phyloP scores from a whole-genome alignment of 306 rosid species.

The Datisca glomerata region DNA sequence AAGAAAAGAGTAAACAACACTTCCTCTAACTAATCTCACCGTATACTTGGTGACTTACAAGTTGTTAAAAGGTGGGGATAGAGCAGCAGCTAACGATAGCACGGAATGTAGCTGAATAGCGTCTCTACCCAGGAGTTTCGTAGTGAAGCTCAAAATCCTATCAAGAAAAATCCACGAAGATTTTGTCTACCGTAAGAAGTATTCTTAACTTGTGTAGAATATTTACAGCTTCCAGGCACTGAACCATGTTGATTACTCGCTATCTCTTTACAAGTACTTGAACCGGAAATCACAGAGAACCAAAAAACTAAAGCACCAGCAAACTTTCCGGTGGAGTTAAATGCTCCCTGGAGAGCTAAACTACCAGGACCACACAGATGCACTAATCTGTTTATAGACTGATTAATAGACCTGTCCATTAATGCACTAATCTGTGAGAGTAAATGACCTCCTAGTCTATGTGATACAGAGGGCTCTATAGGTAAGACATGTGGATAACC shows the following conservation, averaged over 20 bases:
- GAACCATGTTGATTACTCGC: slow-evolving; percentile 28
- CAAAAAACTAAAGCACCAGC: slow-evolving; percentile 48
- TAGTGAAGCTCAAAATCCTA: slow-evolving; percentile 36
- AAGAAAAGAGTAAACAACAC: background rate
- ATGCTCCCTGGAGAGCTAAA: slow-evolving; percentile 50
- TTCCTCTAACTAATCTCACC: slow-evolving; percentile 8
- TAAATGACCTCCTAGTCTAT: slow-evolving; percentile 27
- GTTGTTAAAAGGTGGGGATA: slow-evolving; percentile 68
- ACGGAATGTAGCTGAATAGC: slow-evolving; percentile 41
- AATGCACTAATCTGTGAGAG: slow-evolving; percentile 41
- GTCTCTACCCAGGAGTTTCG: slow-evolving; percentile 41
- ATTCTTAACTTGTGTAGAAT: slow-evolving; percentile 29
- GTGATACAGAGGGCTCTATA: slow-evolving; percentile 33
- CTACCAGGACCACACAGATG: too few relatives aligned
- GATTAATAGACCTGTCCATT: slow-evolving; percentile 34
- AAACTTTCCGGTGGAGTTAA: slow-evolving; percentile 37
- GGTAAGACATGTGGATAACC: slow-evolving; percentile 33
- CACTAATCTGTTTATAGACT: slow-evolving; percentile 19
- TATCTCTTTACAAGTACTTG: slow-evolving; percentile 29
- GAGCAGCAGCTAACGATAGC: slow-evolving; percentile 58
- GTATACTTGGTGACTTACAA: slow-evolving; percentile 33
- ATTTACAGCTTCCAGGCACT: slow-evolving; percentile 16
- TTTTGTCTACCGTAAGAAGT: slow-evolving; percentile 25
- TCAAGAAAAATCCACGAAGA: slow-evolving; percentile 29
- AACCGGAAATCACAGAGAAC: slow-evolving; percentile 28